Base-by-base conservation (phyloP, 208 protist genomes). In the Trypanosoma theileri region DNA sequence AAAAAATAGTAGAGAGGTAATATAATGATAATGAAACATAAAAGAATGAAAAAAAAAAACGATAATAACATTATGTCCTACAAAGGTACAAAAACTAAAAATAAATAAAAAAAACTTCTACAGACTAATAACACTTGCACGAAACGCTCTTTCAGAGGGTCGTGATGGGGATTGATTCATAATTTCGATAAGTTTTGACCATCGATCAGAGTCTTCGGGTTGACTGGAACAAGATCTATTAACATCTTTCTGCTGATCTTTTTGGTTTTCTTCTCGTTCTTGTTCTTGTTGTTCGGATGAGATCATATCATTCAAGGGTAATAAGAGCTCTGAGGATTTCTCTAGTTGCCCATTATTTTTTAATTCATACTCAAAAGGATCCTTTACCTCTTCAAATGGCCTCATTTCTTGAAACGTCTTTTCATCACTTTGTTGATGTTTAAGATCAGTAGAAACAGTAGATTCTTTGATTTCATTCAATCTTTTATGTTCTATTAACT, bases 131-230 rank as follows among this genome's bases (percentile, higher is more conserved):
- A 50, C 3, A 58, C 48, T 58, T 9, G 62, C 62, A 45, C 51
- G 62, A 48, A 67, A 67, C 16, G 62, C 62, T 40, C 52, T 52
- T 22, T 55, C 19, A 19, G 62, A 59, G 14, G 48, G 62, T 17
- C 14, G n/a, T 17, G 28, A 58, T 44, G 62, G 48, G 2, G 51
- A 67, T 4, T n/a, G 26, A n/a, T 67, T 67, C 28, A 67, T 40
- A 16, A 57, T 40, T 24, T 58, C 35, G 41, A 67, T 42, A 22
- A 67, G 40, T 35, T 35, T 58, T 31, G 28, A 19, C 62, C 62
- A 67, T 40, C 31, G 6, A 1, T 50, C 51, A 14, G 28, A 42
- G 46, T 26, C 41, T 19, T 40, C 60, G 9, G 13, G 17, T 56
- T 35, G 22, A 12, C 41, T 42, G 26, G 3, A 21, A 26, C 12